Evolutionary conservation across 108 stramenopile genomes (phyloP).

Genomic region (Seminavis robusta): DNA sequence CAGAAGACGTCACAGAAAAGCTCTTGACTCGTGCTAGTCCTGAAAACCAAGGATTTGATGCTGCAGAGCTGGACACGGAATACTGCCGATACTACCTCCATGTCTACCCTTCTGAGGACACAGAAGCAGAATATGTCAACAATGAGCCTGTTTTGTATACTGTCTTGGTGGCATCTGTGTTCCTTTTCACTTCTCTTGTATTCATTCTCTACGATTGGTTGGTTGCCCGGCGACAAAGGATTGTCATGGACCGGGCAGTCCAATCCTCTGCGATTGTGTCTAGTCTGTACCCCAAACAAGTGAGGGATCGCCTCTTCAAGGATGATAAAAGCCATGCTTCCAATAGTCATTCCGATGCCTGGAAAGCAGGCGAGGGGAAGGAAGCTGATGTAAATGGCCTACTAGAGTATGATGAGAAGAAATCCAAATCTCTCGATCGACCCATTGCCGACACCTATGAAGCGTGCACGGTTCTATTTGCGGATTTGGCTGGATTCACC

Average conservation of each 20-base stretch:
- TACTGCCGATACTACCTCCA: slow-evolving; percentile 11
- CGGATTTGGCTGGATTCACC: no score
- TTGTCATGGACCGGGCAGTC: slow-evolving; percentile 6
- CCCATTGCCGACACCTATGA: no score
- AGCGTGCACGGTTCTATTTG: no score
- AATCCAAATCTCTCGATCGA: no score
- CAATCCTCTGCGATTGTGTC: slow-evolving; percentile 1
- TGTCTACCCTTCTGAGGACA: slow-evolving; percentile 11
- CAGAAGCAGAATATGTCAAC: slow-evolving; percentile 2
- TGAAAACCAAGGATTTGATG: not conserved
- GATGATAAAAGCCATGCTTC: no score
- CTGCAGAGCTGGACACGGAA: not conserved
- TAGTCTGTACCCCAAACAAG: slow-evolving; percentile 7
- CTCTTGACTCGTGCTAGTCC: not conserved
- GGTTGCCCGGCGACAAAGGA: no score
- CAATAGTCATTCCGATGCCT: no score
- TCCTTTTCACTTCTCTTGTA: no score
- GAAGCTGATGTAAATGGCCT: no score
- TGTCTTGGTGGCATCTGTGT: slow-evolving; percentile 16
- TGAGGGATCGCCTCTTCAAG: slow-evolving; percentile 5
- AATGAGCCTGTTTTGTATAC: slow-evolving; percentile 29
- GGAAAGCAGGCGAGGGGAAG: no score
- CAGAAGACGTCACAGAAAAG: not conserved
- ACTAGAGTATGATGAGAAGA: no score
- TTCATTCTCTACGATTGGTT: no score